Base-by-base conservation (phyloP, 2,329 filamentous ascomycete species). In the Daldinia eschscholtzii region DNA sequence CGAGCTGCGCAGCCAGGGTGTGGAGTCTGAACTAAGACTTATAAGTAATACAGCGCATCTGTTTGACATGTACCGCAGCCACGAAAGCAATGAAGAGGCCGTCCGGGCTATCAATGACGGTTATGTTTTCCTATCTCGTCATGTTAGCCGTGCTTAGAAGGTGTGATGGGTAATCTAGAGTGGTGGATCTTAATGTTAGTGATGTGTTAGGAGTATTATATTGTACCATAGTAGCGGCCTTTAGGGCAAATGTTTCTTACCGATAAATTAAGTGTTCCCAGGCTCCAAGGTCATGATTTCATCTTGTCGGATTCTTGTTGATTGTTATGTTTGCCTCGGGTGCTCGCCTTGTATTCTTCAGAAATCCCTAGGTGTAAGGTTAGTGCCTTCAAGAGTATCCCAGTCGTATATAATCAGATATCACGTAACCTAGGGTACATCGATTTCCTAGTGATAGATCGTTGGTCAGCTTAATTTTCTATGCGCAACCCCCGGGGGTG, bases 61-160 rank as follows among this genome's bases (percentile, higher is more conserved):
- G 23, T 66, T 66, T 30, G 58, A 66, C 35, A 61, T 62, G 57
- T 66, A 62, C 13, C 59, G 46, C 7, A 62, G 58, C 53, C 55
- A 66, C 5, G 64, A 66, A 10, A 37, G 28, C n/a, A 66, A 61
- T 10, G 23, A 35, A n/a, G 53, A 58, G 28, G 64, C 64, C 5
- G 52, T 66, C 3, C 39, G 30, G 30, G 58, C 64, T 2, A 39
- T 66, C 37, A 6, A 18, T 26, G 53, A 66, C 9, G 64, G 64
- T 23, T 66, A 66, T 2, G 44, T 35, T 42, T 66, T 62, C 18
- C 23, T 62, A 12, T 46, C 58, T 58, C 50, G 39, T 6, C 46
- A 66, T 10, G 26, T 26, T 6, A 10, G 28, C 28, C 4, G 46
- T 10, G 7, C 26, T 52, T 52, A 52, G 46, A 52, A 12, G 39